Conservation (phyloP, 352 stramenopile genomes). For the Hyaloperonospora arabidopsidis region DNA sequence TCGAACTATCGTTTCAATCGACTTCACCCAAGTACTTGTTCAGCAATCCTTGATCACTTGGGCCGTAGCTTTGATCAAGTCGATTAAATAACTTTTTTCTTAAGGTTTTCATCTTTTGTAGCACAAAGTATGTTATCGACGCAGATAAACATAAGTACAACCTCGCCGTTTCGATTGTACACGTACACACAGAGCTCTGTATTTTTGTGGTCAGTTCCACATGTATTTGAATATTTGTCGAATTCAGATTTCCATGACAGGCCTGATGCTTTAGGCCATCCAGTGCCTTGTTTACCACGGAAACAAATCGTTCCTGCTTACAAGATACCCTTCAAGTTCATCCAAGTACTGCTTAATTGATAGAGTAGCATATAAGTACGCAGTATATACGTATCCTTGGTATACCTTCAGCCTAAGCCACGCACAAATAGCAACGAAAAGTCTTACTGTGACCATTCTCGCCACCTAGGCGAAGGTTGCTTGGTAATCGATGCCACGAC, state of each 20-base stretch:
- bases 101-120: neutral
- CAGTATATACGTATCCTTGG: conserved; percentile 1
- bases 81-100: neutral
- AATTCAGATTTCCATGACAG: neutral
- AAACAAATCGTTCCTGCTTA: neutral
- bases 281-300: neutral
- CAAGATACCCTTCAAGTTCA: neutral
- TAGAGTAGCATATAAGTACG: neutral
- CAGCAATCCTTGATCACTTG: neutral
- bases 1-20: neutral
- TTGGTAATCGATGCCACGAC: conserved; percentile 1
- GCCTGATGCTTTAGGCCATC: neutral
- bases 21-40: neutral
- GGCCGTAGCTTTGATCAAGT: neutral
- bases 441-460: neutral
- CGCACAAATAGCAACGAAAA: neutral
- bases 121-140: neutral
- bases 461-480: conserved; percentile 1
- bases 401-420: neutral
- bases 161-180: neutral
- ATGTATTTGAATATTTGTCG: no score
- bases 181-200: neutral
- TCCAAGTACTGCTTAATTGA: neutral
- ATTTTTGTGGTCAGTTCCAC: neutral
- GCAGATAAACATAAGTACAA: no score